Evolutionary conservation across 257 asterid genomes (phyloP).

Genomic region (Knoxia roxburghii): DNA sequence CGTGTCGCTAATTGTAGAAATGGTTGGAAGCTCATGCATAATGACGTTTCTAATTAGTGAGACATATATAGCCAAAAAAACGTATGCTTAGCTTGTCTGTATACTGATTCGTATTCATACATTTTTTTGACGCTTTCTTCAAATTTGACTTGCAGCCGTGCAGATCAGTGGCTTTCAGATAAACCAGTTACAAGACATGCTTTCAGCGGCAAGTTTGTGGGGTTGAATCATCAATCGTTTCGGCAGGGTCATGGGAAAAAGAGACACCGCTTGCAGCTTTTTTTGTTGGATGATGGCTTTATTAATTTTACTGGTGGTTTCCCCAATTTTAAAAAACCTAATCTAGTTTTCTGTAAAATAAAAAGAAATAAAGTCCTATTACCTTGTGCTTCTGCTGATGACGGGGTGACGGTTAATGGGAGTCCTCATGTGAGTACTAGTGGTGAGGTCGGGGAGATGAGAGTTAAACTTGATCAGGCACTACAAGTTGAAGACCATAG

Average conservation of each 20-base stretch:
- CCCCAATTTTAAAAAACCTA: conserved; percentile 31
- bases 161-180: conserved; percentile 45
- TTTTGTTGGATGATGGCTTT: conserved; percentile 30
- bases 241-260: conserved; percentile 39
- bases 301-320: conserved; percentile 29
- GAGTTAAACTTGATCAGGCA: conserved; percentile 61
- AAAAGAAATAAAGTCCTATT: conserved; percentile 40
- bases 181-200: conserved; percentile 39
- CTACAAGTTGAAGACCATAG: conserved; percentile 66
- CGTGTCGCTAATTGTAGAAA: neutral
- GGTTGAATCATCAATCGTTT: conserved; percentile 35
- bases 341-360: conserved; percentile 32
- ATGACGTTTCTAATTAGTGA: neutral
- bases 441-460: conserved; percentile 55
- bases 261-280: conserved; percentile 43
- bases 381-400: conserved; percentile 82
- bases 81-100: too few relatives aligned
- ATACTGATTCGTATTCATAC: too few relatives aligned
- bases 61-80: neutral
- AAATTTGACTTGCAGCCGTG: conserved; percentile 51
- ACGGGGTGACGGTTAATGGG: conserved; percentile 77
- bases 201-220: conserved; percentile 32
- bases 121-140: conserved; percentile 26
- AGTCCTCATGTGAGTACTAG: conserved; percentile 46
- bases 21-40: neutral